A percentile compares a stretch with the other conserved stretches of the same genome.
Evolutionary conservation across 2,329 filamentous ascomycete genomes (phyloP).

Genomic region (Paramyrothecium sp.): DNA sequence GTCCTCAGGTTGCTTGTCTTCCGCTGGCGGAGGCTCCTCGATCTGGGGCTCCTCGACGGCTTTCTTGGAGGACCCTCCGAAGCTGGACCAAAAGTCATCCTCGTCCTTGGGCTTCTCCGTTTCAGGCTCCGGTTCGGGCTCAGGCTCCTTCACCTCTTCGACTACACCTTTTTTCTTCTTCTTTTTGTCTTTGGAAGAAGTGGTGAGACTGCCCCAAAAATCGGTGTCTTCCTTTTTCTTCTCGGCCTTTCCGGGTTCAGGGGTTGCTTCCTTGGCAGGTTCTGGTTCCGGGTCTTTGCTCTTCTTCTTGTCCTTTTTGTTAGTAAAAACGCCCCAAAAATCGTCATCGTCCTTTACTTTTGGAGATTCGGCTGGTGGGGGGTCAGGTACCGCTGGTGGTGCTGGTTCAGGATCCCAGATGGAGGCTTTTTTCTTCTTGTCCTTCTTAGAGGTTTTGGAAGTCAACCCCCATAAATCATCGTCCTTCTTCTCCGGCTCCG

Average conservation of each 20-base stretch:
- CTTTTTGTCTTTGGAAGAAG: conserved; percentile 21
- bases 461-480: conserved; percentile 19
- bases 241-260: conserved; percentile 26
- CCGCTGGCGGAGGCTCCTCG: background rate
- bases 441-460: conserved; percentile 10
- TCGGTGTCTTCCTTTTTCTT: conserved; percentile 24
- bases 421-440: conserved; percentile 20
- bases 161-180: conserved; percentile 16
- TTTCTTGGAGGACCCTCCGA: conserved; percentile 6
- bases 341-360: conserved; percentile 11
- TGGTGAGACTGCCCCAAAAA: conserved; percentile 8
- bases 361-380: background rate
- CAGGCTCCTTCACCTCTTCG: conserved; percentile 13
- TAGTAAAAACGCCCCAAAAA: conserved; percentile 11
- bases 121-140: conserved; percentile 11
- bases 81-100: conserved; percentile 7
- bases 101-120: conserved; percentile 3
- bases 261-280: conserved; percentile 8
- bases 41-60: background rate
- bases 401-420: background rate
- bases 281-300: conserved; percentile 14
- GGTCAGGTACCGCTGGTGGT: background rate
- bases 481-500: conserved; percentile 14
- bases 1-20: background rate
- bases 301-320: conserved; percentile 22